phyloP scores from a whole-genome alignment of 2,329 filamentous ascomycete genomes.

The Pestalotiopsis fici region DNA sequence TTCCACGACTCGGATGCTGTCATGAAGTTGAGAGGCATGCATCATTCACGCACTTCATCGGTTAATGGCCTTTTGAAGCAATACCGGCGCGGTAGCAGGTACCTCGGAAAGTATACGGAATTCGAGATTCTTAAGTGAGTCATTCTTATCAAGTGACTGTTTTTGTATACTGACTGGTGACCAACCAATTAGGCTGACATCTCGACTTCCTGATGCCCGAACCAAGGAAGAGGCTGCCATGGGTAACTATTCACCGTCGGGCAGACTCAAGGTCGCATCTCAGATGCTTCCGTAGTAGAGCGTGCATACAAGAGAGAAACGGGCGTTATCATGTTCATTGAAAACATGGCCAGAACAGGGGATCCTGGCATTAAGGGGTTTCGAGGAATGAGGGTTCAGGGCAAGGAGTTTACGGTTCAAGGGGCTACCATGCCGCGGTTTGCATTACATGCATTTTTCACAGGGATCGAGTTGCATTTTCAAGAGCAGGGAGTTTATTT shows the following conservation, averaged over 20 bases:
- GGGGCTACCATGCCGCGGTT: background rate
- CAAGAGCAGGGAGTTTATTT: background rate
- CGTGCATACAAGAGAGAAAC: background rate
- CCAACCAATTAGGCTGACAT: background rate
- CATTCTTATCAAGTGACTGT: background rate
- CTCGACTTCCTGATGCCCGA: background rate
- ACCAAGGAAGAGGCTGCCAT: background rate
- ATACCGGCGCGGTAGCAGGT: slow-evolving; percentile 71
- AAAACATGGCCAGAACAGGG: background rate
- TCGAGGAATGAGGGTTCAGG: background rate
- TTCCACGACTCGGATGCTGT: slow-evolving; percentile 70
- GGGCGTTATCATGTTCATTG: background rate
- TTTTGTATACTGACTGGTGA: background rate
- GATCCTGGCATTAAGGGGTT: background rate
- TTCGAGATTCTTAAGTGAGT: slow-evolving; percentile 79
- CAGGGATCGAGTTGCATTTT: background rate
- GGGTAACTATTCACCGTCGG: background rate
- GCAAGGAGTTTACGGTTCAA: background rate
- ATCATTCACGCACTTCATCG: slow-evolving; percentile 42
- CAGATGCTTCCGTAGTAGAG: background rate
- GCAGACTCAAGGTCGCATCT: background rate
- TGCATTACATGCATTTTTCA: background rate
- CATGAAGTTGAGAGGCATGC: slow-evolving; percentile 52
- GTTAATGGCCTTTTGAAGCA: slow-evolving; percentile 62
- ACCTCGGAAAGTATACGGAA: slow-evolving; percentile 69